Evolutionary conservation across 371 early-diverging fungal genomes (phyloP), one percentile per base, ranked within the genome.

Genomic region (Lichtheimia corymbifera): DNA sequence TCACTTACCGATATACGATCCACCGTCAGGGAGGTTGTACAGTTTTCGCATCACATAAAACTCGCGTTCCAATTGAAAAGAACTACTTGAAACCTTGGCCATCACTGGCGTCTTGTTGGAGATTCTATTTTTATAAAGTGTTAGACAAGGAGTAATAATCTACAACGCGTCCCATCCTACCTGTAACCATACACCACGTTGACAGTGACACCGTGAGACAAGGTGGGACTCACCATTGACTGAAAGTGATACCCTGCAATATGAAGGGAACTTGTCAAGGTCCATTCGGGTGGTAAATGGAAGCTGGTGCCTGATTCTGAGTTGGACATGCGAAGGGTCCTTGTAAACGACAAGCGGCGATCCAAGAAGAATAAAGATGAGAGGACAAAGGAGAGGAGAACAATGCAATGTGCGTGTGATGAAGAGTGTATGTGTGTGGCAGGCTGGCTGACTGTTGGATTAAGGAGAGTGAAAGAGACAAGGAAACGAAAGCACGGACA

Each of bases 121-220:
- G 11, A 76, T 73, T 59, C 77, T n/a, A n/a, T n/a, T 73, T n/a
- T 25, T 43, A 17, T 15, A 56, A 30, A 18, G 43, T n/a, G n/a
- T n/a, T n/a, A n/a, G n/a, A n/a, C n/a, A n/a, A n/a, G n/a, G n/a
- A n/a, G n/a, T n/a, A n/a, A n/a, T n/a, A n/a, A n/a, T n/a, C n/a
- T 14, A 44, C 5, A 4, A n/a, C 30, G 41, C 11, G 25, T 24
- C 27, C 3, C 35, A 30, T 35, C 52, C 30, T 74, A 71, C 74
- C 67, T 63, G 61, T 74, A 77, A 20, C 77, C 77, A 61, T 61
- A 71, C 1, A 73, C 68, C 27, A 77, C 66, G 47, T 74, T 70
- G 12, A 70, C 70, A 64, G 67, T 77, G 49, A 74, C 77, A 1
- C 77, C 77, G 66, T 71, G 68, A 24, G 70, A 68, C 28, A 73